These are phyloP conservation scores for Aspergillus ochraceus DNA, from an alignment of 2,329 filamentous ascomycete species.

Conservation along the genomic window DNA sequence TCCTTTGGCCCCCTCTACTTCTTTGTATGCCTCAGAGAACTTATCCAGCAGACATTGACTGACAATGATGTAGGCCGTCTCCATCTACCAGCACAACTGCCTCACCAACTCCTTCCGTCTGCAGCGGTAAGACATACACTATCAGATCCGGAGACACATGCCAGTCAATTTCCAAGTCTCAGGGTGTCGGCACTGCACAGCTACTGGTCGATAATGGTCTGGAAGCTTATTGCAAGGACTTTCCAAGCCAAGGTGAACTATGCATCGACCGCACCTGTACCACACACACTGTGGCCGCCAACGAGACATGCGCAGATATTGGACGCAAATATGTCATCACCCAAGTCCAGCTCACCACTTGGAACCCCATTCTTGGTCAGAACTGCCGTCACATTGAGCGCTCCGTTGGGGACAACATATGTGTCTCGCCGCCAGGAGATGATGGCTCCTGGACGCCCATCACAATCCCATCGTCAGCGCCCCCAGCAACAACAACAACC, in stretches of 20 bases:
- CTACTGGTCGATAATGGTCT: conserved; percentile 1
- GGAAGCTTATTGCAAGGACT: background rate
- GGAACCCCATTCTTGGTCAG: background rate
- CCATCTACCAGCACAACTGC: background rate
- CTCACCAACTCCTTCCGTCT: background rate
- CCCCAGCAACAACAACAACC: background rate
- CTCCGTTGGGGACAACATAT: background rate
- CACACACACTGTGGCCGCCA: background rate
- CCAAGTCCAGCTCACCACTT: background rate
- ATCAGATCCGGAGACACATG: conserved; percentile 3
- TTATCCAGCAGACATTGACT: background rate
- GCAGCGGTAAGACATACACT: background rate
- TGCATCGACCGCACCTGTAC: background rate
- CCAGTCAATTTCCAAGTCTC: conserved; percentile 4
- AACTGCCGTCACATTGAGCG: background rate
- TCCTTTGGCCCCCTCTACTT: conserved; percentile 1
- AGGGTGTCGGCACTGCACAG: conserved; percentile 1
- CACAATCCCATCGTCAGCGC: background rate
- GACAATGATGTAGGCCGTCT: background rate
- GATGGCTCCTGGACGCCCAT: background rate
- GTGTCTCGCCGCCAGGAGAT: background rate
- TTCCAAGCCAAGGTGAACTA: background rate
- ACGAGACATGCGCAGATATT: background rate
- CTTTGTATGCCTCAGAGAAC: background rate
- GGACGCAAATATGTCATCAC: background rate